These are phyloP conservation scores for Oryza rufipogon DNA, from an alignment of 176 grass and related monocot species.

Conservation along the genomic window DNA sequence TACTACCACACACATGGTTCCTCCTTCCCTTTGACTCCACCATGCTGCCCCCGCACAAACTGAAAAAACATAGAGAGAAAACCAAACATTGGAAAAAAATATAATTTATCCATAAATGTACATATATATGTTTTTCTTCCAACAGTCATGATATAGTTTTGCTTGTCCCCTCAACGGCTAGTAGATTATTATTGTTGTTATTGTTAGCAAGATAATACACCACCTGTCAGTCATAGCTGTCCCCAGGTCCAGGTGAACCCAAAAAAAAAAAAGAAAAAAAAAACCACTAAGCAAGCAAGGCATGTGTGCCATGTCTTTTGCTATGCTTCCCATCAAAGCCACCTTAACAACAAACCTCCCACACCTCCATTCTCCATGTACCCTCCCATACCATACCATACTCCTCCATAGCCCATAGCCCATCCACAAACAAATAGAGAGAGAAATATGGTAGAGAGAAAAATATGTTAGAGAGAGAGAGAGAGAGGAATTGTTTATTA, in stretches of 20 bases:
- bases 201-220: constrained; percentile 5
- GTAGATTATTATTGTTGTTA: not conserved
- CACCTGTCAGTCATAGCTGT: constrained; percentile 38
- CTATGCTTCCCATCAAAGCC: constrained; percentile 41
- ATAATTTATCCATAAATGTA: not conserved
- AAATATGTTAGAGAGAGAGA: not conserved
- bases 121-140: not conserved
- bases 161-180: constrained; percentile 53
- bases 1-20: not conserved
- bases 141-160: not conserved
- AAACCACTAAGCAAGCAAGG: constrained; percentile 53
- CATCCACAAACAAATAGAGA: not conserved
- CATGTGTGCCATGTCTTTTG: constrained; percentile 55
- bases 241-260: constrained; percentile 29
- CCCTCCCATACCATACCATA: not conserved
- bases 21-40: constrained; percentile 27
- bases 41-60: not conserved
- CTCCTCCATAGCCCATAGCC: not conserved
- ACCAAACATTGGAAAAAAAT: not conserved
- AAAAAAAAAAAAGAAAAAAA: not conserved
- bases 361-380: constrained; percentile 17
- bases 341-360: constrained; percentile 27
- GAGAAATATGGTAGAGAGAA: too few species aligned
- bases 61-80: not conserved
- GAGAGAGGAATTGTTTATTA: not conserved